Evolutionary conservation across 352 stramenopile genomes (phyloP), one percentile per base, ranked within the genome.

Genomic region (Globisporangium irregulare): DNA sequence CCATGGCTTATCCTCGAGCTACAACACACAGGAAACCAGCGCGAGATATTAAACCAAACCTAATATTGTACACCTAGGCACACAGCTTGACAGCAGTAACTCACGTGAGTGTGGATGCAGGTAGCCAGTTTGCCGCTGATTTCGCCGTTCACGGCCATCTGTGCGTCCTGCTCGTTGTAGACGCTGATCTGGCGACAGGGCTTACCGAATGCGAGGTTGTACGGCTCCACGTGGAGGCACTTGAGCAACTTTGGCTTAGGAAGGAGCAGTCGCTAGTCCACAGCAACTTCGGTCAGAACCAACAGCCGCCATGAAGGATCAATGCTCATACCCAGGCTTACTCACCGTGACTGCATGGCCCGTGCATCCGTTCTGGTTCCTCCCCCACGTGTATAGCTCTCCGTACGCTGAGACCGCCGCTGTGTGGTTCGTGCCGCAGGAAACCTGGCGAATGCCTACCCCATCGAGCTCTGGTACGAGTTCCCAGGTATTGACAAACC

Each of bases 371-470:
- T 89, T 78, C 34, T 78, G 69, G 75, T 98, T 98, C 22, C 82
- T 77, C 24, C 95, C 95, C 94, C 94, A 98, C 3, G 87, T 97
- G 75, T 96, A 98, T 36, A 98, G 77, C 77, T 98, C 93, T 0
- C 94, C 95, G 22, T 87, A 84, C 0, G 78, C 80, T 1, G 90
- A 96, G 6, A 98, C 90, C 1, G 90, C 94, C 9, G 90, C 93
- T 22, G 91, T 97, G 76, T 99, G 96, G 32, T 71, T 85, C 9
- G 85, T 81, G 15, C 96, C 96, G 63, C 94, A 98, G 14, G 80
- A 83, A 4, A 98, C 82, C 61, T 95, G 84, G 27, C 82, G 71
- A 63, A 91, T 70, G 0, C 73, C 80, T 53, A 90, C 64, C 1
- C 75, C 73, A 29, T 78, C 61, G 15, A 97, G 78, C 46, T 80